Evolutionary conservation across 2,329 filamentous ascomycete species (phyloP).

Genomic region (Aspergillus sp.): DNA sequence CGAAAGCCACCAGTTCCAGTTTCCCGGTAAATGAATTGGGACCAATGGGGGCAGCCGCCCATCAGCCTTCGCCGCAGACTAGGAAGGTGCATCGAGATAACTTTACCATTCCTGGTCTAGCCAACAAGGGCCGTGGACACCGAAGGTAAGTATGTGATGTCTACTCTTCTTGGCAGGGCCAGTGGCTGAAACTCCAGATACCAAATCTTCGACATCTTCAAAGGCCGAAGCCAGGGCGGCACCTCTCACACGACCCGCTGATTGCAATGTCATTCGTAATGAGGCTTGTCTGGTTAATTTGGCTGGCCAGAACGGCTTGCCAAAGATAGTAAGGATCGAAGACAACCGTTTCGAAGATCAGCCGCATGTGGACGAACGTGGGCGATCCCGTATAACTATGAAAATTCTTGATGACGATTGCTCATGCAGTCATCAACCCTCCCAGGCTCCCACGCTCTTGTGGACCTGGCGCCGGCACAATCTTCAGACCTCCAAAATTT

Average conservation of each 20-base stretch:
- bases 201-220: conserved; percentile 6
- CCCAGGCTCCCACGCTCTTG: neutral
- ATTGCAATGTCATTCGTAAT: conserved; percentile 12
- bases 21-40: conserved; percentile 15
- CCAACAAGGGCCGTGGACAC: conserved; percentile 7
- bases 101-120: neutral
- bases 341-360: conserved; percentile 16
- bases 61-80: neutral
- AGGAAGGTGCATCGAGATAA: neutral
- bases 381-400: conserved; percentile 15
- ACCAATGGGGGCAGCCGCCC: neutral
- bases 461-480: too few species aligned
- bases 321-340: conserved; percentile 7
- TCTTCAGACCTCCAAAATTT: neutral
- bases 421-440: neutral
- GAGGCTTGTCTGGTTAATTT: neutral
- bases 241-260: neutral
- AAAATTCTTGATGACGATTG: neutral
- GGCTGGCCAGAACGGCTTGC: neutral
- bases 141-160: neutral
- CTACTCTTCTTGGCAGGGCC: conserved; percentile 12
- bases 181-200: conserved; percentile 19
- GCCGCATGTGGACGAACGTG: conserved; percentile 21
- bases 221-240: conserved; percentile 11
- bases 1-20: conserved; percentile 13